Conservation (phyloP, 192 early-diverging fungal species). For the Dispira simplex region DNA sequence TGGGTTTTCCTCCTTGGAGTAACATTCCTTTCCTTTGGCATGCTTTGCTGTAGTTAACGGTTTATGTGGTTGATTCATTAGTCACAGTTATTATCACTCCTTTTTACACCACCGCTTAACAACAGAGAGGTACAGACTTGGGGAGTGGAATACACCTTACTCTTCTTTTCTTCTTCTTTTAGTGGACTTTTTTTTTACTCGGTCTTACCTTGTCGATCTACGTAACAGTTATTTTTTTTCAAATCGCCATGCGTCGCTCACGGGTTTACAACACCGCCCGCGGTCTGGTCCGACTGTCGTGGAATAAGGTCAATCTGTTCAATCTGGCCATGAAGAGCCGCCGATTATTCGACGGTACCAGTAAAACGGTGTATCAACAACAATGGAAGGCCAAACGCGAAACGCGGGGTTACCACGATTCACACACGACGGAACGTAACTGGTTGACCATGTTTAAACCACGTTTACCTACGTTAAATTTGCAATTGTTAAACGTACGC, state of each 20-base stretch:
- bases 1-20: too few species aligned
- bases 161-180: too few species aligned
- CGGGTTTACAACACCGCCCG: constrained; percentile 14
- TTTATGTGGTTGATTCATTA: too few species aligned
- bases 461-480: constrained; percentile 50
- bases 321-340: constrained; percentile 43
- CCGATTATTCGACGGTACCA: constrained; percentile 21
- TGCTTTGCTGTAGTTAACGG: too few species aligned
- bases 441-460: constrained; percentile 58
- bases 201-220: too few species aligned
- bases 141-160: too few species aligned
- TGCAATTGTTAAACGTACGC: constrained; percentile 14
- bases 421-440: constrained; percentile 75
- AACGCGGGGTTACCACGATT: constrained; percentile 85
- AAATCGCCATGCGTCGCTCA: constrained; percentile 2
- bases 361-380: constrained; percentile 75
- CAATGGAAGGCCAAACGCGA: constrained; percentile 90
- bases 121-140: too few species aligned
- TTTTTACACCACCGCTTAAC: too few species aligned
- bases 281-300: constrained; percentile 81
- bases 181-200: too few species aligned
- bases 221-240: too few species aligned
- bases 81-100: too few species aligned
- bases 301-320: constrained; percentile 88
- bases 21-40: too few species aligned